These are phyloP conservation scores for Wickerhamiella occidentalis DNA, from an alignment of 805 yeast genomes.

Conservation along the genomic window DNA sequence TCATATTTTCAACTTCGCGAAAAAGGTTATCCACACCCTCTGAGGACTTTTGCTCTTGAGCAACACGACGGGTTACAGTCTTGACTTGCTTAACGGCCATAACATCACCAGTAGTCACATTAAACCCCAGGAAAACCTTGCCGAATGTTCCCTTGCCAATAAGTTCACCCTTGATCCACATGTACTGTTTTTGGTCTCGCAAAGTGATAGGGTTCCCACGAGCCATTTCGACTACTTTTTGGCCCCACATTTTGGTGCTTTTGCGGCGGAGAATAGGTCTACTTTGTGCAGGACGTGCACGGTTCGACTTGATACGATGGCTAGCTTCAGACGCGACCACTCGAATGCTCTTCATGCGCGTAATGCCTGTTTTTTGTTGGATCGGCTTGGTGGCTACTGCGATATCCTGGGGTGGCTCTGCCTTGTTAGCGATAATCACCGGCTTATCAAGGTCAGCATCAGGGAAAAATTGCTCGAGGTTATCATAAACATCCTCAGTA, in stretches of 20 bases:
- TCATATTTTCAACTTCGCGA: slow-evolving; percentile 86
- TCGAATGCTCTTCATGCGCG: slow-evolving; percentile 78
- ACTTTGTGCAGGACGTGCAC: slow-evolving; percentile 9
- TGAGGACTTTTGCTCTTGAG: slow-evolving; percentile 21
- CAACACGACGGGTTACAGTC: slow-evolving; percentile 35
- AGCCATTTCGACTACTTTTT: slow-evolving; percentile 61
- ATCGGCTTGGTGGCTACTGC: not conserved
- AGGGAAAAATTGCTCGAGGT: slow-evolving; percentile 86
- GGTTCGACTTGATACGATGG: slow-evolving; percentile 30
- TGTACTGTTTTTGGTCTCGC: slow-evolving; percentile 62
- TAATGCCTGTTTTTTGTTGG: slow-evolving; percentile 24
- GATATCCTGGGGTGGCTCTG: not conserved
- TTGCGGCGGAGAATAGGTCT: slow-evolving; percentile 43
- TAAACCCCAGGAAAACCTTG: slow-evolving; percentile 78
- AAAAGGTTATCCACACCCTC: slow-evolving; percentile 72
- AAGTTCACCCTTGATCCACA: slow-evolving; percentile 95
- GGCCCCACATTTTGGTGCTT: slow-evolving; percentile 98
- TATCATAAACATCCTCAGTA: slow-evolving; percentile 83
- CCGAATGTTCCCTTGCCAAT: slow-evolving; percentile 97
- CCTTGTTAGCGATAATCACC: slow-evolving; percentile 37
- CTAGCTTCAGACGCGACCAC: slow-evolving; percentile 87
- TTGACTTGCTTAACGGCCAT: slow-evolving; percentile 91
- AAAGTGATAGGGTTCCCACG: slow-evolving; percentile 55
- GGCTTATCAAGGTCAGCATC: slow-evolving; percentile 85
- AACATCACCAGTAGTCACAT: slow-evolving; percentile 96